Conservation (phyloP, 2,329 filamentous ascomycete species). For the Dactylellina sp. region DNA sequence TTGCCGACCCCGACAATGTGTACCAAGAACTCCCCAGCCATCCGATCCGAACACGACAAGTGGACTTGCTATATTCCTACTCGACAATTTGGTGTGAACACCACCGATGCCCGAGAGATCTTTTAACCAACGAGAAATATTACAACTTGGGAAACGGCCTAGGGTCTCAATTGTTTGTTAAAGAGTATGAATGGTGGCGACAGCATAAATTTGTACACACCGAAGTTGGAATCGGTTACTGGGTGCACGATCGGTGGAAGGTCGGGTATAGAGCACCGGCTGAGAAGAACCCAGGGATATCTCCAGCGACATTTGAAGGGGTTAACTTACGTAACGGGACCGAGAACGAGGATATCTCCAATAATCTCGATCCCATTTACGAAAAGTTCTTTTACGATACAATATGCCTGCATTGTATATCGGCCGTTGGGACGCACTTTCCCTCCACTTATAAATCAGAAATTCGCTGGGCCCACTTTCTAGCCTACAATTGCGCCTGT, state of each 20-base stretch:
- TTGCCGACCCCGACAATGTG: neutral
- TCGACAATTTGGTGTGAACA: constrained; percentile 51
- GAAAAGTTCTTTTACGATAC: constrained; percentile 40
- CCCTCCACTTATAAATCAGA: neutral
- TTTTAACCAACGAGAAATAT: constrained; percentile 22
- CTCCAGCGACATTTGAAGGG: too few species aligned
- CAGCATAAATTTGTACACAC: constrained; percentile 8
- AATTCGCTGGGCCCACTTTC: constrained; percentile 10
- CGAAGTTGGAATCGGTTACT: constrained; percentile 31
- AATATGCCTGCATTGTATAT: constrained; percentile 36
- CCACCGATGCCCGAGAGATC: constrained; percentile 38
- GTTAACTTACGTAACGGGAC: too few species aligned
- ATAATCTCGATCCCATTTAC: constrained; percentile 21
- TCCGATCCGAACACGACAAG: too few species aligned
- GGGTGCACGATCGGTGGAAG: constrained; percentile 38
- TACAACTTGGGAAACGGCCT: constrained; percentile 14
- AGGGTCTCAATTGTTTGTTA: constrained; percentile 20
- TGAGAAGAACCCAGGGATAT: neutral
- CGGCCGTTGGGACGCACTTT: constrained; percentile 3
- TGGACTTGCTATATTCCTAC: constrained; percentile 5
- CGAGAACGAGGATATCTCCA: neutral
- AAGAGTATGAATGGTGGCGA: constrained; percentile 35
- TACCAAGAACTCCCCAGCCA: neutral
- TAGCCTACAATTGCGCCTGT: constrained; percentile 18
- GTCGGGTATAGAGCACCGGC: constrained; percentile 22